Base-by-base conservation (phyloP, 306 rosid species). In the Astragalus glycyphyllos region DNA sequence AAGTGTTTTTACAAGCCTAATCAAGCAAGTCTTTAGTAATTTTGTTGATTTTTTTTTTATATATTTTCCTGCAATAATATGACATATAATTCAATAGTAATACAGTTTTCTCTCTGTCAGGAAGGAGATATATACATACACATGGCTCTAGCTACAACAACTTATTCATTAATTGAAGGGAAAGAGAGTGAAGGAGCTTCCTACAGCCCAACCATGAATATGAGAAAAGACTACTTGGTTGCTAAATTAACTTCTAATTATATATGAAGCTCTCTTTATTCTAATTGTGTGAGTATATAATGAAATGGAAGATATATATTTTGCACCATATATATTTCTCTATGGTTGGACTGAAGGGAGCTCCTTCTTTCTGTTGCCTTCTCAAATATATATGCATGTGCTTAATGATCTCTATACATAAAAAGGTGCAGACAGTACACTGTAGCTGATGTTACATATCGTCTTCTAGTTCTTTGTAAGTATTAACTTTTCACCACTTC, bases 331-430 rank as follows among this genome's bases (percentile, higher is more conserved):
- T 74, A 20, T 20, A 20, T 20, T 20, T 72, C 51, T 58, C 53
- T 53, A 42, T 42, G 48, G 72, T 73, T 82, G 86, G 86, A 77
- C 86, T 74, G 86, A 59, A 81, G 72, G 68, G 80, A 74, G 86
- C 86, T 82, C 83, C 86, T 82, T 73, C 85, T 54, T 68, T 74
- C 82, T 73, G 54, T 69, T 77, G 41, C 66, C 77, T 68, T 67
- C 75, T 2, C 23, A 20, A 77, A 5, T 46, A 38, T 14, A 54
- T 54, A 54, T 77, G 20, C 8, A 54, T 77, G 81, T 45, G 71
- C 59, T 65, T 69, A 77, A 77, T 26, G 50, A 13, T 38, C n/a
- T 38, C n/a, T 14, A 11, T 31, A 42, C 34, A 60, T 38, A 35
- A 70, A 44, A 62, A 60, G 61, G 44, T 61, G 23, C 12, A 31